Evolutionary conservation across 225 moss, liverwort and hornwort species (phyloP), one percentile per base, ranked within the genome.

Genomic region (Climacium dendroides): DNA sequence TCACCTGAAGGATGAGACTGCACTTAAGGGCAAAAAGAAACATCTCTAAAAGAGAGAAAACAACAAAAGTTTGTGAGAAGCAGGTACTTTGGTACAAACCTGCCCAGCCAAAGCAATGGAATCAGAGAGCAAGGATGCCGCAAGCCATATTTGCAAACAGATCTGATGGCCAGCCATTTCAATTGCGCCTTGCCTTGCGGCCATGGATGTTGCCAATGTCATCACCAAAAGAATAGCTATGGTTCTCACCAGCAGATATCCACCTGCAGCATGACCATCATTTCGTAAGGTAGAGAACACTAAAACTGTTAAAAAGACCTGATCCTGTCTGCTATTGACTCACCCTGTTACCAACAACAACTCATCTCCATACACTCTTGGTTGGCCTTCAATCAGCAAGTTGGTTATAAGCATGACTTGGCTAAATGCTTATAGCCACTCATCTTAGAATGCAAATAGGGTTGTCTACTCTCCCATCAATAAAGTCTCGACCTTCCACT

Each of bases 141-240:
- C 98, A 75, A 98, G 91, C 98, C 98, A 98, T 83, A 98, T 91
- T 95, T 98, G 98, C 95, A 95, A 90, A 86, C 97, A 97, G 67
- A 97, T 96, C 85, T 98, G 98, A 91, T 98, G 94, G 74, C 94
- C 98, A 89, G 98, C 98, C 97, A 97, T 97, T 45, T 90, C 80
- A 90, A 97, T 87, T 19, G 96, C 84, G 4, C 98, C 98, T 88
- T 97, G 95, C 76, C 98, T 96, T 54, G 98, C 98, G 62, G 98
- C 98, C 97, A 98, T 94, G 63, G 98, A 97, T 58, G 98, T 98
- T 84, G 98, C 98, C 80, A 98, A 87, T 35, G 98, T 98, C 97
- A 98, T 95, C 71, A 94, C 93, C 67, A 90, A 86, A 35, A 98
- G 89, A 67, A 96, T 90, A 34, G 98, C 95, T 54, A 95, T 60